Conservation (phyloP, 1,139 yeast species). For the Eremothecium sinecaudum region DNA sequence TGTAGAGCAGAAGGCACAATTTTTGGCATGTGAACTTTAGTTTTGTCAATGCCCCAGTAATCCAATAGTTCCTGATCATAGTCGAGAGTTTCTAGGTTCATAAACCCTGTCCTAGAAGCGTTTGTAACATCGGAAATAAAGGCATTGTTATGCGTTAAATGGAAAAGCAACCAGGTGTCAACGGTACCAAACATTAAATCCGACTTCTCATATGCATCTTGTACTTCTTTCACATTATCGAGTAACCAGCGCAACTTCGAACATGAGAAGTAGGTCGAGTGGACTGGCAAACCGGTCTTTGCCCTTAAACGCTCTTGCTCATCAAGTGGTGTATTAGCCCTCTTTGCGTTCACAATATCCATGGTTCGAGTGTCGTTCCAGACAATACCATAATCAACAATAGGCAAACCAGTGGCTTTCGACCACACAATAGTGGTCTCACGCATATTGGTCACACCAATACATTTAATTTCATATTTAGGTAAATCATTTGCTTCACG, state of each 20-base stretch:
- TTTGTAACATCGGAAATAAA: slow-evolving; percentile 84
- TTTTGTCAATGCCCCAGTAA: slow-evolving; percentile 71
- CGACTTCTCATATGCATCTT: slow-evolving; percentile 61
- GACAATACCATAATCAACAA: slow-evolving; percentile 74
- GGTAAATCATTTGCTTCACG: slow-evolving; percentile 41
- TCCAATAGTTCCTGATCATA: slow-evolving; percentile 70
- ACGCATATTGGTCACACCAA: slow-evolving; percentile 92
- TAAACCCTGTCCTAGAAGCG: slow-evolving; percentile 84
- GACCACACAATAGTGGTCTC: slow-evolving; percentile 93
- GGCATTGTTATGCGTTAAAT: slow-evolving; percentile 61
- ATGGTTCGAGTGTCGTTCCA: slow-evolving; percentile 94
- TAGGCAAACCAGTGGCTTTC: slow-evolving; percentile 69
- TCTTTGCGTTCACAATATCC: slow-evolving; percentile 58
- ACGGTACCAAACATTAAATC: slow-evolving; percentile 89
- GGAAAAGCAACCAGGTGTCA: slow-evolving; percentile 88
- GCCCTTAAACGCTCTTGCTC: slow-evolving; percentile 48
- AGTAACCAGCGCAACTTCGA: slow-evolving; percentile 85
- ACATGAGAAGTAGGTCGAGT: slow-evolving; percentile 86
- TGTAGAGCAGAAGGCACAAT: slow-evolving; percentile 73
- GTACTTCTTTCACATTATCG: slow-evolving; percentile 65
- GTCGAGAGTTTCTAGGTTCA: slow-evolving; percentile 68
- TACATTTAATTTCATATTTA: slow-evolving; percentile 48
- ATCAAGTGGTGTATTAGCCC: slow-evolving; percentile 49
- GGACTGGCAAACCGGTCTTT: slow-evolving; percentile 69
- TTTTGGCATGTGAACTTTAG: slow-evolving; percentile 62